Evolutionary conservation across 1,284 basidiomycete species (phyloP).

Genomic region (Cryptococcus floricola): DNA sequence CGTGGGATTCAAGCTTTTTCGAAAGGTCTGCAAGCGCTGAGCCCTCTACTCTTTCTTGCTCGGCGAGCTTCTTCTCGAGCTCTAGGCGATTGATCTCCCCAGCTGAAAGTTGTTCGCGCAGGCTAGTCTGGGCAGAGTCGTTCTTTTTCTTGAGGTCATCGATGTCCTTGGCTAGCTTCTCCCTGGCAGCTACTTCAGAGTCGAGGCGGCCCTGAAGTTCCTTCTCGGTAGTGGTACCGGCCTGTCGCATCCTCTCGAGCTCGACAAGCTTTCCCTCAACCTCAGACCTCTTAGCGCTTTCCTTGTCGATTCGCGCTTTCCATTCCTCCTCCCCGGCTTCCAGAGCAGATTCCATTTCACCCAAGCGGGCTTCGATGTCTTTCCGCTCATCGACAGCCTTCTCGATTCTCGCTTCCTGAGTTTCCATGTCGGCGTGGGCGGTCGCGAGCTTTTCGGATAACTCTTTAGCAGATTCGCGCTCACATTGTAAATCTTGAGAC

Average conservation of each 20-base stretch:
- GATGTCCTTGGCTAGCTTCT: not conserved
- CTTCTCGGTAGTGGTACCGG: constrained; percentile 1
- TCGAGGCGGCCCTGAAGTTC: not conserved
- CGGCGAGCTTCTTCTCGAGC: not conserved
- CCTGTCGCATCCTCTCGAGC: not conserved
- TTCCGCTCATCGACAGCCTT: constrained; percentile 3
- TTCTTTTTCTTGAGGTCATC: not conserved
- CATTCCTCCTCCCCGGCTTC: not conserved
- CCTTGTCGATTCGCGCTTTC: not conserved
- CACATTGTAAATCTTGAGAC: not conserved
- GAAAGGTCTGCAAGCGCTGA: not conserved
- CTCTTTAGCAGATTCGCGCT: constrained; percentile 5
- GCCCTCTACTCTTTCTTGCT: not conserved
- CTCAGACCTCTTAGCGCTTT: not conserved
- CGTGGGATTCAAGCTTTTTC: not conserved
- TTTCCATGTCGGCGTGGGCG: constrained; percentile 15
- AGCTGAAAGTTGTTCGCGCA: not conserved
- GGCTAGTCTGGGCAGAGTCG: not conserved
- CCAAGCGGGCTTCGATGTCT: constrained; percentile 5
- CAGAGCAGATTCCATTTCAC: constrained; percentile 6
- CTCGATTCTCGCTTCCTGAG: constrained; percentile 8
- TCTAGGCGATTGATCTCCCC: not conserved
- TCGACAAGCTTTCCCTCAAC: constrained; percentile 6
- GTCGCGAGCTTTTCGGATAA: constrained; percentile 18
- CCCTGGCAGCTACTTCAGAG: not conserved